A percentile compares a stretch with the other conserved stretches of the same genome.
Conservation (phyloP, 108 stramenopile genomes). For the Mayamaea pseudoterrestris region DNA sequence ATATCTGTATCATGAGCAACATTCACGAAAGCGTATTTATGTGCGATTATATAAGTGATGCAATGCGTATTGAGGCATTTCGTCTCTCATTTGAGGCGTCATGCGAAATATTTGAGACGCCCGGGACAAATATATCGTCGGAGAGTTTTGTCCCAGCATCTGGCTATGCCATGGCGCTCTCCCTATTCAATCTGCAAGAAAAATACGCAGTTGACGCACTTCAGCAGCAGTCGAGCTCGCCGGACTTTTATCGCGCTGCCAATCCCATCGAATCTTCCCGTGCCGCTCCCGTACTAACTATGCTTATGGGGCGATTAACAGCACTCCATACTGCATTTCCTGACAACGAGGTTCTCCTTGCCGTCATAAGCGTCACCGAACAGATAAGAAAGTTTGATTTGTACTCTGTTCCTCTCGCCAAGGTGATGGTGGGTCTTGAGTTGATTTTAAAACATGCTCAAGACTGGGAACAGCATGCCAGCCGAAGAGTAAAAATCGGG, state of each 20-base stretch:
- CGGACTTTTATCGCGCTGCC: slow-evolving; percentile 76
- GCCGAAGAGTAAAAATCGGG: slow-evolving; percentile 65
- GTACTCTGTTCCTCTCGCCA: slow-evolving; percentile 62
- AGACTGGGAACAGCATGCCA: slow-evolving; percentile 96
- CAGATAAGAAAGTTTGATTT: slow-evolving; percentile 52
- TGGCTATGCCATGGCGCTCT: slow-evolving; percentile 1
- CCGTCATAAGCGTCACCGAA: slow-evolving; percentile 58
- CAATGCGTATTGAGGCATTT: too few species aligned
- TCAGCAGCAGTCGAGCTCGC: not conserved
- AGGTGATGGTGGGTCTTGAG: slow-evolving; percentile 86
- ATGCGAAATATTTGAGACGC: too few species aligned
- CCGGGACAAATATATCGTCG: too few species aligned
- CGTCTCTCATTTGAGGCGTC: too few species aligned
- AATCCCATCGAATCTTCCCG: slow-evolving; percentile 52
- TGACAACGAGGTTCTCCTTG: slow-evolving; percentile 77
- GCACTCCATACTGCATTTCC: slow-evolving; percentile 81
- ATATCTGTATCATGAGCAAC: too few species aligned
- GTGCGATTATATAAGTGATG: too few species aligned
- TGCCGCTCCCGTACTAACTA: slow-evolving; percentile 48
- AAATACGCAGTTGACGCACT: not conserved
- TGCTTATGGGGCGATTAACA: slow-evolving; percentile 50
- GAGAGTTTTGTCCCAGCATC: not conserved
- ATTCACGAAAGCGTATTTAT: too few species aligned
- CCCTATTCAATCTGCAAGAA: not conserved
- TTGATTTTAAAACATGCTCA: slow-evolving; percentile 78